Base-by-base conservation (phyloP, 306 rosid genomes). In the Nissolia schottii region DNA sequence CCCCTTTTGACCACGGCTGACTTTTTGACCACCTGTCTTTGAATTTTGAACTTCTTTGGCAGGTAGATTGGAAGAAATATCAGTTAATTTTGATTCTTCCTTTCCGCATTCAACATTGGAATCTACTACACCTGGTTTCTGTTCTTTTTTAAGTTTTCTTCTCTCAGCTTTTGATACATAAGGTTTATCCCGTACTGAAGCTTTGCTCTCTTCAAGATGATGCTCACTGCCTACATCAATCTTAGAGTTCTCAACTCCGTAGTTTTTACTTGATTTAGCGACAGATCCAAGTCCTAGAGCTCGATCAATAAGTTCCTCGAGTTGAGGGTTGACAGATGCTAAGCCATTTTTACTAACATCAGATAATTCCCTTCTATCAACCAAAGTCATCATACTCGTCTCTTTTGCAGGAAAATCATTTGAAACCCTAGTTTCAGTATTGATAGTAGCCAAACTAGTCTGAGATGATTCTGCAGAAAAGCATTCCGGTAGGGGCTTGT, bases 211-310 rank as follows among this genome's bases (percentile, higher is more conserved):
- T 76, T 87, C 91, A 65, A 10, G 41, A 79, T 70, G 82, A 19
- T 81, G 35, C 49, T 77, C 91, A 64, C 28, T 82, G 4, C 73
- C 74, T 37, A 38, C 53, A 88, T 85, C 89, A 79, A 64, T 81
- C 38, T 71, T 82, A 70, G 91, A 78, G 34, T 80, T 62, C 71
- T 89, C 90, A 45, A 65, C 29, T 58, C 59, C 82, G 76, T 85
- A 84, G 60, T 40, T 82, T 74, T 81, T 88, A 83, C 78, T 60
- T 53, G 86, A 62, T 71, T 71, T 77, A 78, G 85, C 75, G 28
- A 86, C 81, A 77, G 96, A 88, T 69, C 99, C 99, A 85, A 94
- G 91, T 77, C 83, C 96, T 69, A 94, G 91, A 65, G 99, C 92
- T 77, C 86, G 88, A 84, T 94, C 99, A 58, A 94, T 66, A 51